A percentile compares a stretch with the other conserved stretches of the same genome.
Conservation (phyloP, 2,329 filamentous ascomycete genomes). For the Venturia aucupariae region DNA sequence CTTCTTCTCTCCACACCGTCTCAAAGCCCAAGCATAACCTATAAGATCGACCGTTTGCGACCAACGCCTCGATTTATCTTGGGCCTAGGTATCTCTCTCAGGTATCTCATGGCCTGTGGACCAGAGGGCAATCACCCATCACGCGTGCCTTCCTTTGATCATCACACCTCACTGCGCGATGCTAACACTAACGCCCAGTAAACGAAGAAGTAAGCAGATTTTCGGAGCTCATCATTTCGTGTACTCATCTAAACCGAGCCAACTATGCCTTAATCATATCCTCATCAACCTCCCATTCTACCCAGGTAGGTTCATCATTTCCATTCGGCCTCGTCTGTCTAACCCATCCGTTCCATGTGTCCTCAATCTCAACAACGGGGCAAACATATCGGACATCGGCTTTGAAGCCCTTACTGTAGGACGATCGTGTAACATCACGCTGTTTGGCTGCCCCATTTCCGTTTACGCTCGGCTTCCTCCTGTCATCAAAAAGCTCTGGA, state of each 20-base stretch:
- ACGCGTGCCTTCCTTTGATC: too few species aligned
- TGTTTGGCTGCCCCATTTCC: slow-evolving; percentile 10
- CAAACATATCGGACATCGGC: slow-evolving; percentile 40
- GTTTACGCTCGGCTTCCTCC: background rate
- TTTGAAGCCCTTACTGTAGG: slow-evolving; percentile 36
- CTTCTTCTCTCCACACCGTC: too few species aligned
- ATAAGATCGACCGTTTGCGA: too few species aligned
- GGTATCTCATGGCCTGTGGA: too few species aligned
- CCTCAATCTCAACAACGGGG: slow-evolving; percentile 38
- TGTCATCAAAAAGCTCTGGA: slow-evolving; percentile 43
- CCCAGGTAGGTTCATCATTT: slow-evolving; percentile 41
- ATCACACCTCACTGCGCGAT: too few species aligned
- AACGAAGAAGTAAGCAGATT: too few species aligned
- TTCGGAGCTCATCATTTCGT: background rate
- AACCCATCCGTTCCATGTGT: slow-evolving; percentile 40
- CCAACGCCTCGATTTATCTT: too few species aligned
- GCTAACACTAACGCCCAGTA: too few species aligned
- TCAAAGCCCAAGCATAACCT: too few species aligned
- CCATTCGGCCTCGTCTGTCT: slow-evolving; percentile 44
- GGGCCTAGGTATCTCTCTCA: too few species aligned
- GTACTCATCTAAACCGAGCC: background rate
- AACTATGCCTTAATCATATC: slow-evolving; percentile 21
- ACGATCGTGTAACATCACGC: slow-evolving; percentile 16
- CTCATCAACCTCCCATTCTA: slow-evolving; percentile 34
- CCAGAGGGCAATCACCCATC: too few species aligned